These are phyloP conservation scores for Aspergillus olivimuriae DNA, from an alignment of 495 filamentous ascomycete species.

Conservation along the genomic window DNA sequence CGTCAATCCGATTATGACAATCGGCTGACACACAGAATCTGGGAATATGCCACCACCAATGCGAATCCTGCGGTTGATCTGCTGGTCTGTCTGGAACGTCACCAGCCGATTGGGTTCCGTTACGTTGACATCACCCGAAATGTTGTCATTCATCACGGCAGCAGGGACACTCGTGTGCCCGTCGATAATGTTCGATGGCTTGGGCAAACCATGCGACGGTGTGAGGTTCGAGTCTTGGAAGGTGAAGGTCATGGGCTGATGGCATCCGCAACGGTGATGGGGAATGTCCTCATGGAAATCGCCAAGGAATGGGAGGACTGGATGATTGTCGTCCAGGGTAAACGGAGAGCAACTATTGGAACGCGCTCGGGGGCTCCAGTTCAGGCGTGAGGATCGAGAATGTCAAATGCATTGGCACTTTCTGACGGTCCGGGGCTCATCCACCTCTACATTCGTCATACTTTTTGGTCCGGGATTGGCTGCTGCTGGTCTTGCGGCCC, in stretches of 20 bases:
- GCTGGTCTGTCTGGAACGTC: slow-evolving; percentile 85
- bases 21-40: slow-evolving; percentile 83
- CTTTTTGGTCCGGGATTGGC: slow-evolving; percentile 6
- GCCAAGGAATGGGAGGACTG: slow-evolving; percentile 94
- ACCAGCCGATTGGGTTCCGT: slow-evolving; percentile 88
- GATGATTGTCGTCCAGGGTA: slow-evolving; percentile 57
- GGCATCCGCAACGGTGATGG: slow-evolving; percentile 92
- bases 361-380: slow-evolving; percentile 19
- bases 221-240: slow-evolving; percentile 85
- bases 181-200: slow-evolving; percentile 95
- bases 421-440: too few relatives aligned
- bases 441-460: too few relatives aligned
- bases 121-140: slow-evolving; percentile 92
- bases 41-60: slow-evolving; percentile 86
- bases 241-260: slow-evolving; percentile 95
- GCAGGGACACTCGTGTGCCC: slow-evolving; percentile 83
- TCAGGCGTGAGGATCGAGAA: slow-evolving; percentile 6
- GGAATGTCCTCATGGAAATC: slow-evolving; percentile 86
- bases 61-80: slow-evolving; percentile 94
- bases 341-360: slow-evolving; percentile 28
- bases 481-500: slow-evolving; percentile 28
- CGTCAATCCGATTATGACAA: slow-evolving; percentile 76
- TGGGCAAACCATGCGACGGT: slow-evolving; percentile 84
- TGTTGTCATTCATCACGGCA: slow-evolving; percentile 91
- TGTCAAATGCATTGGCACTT: not conserved